Base-by-base conservation (phyloP, 2,329 filamentous ascomycete species). In the Ophiostoma ulmi region DNA sequence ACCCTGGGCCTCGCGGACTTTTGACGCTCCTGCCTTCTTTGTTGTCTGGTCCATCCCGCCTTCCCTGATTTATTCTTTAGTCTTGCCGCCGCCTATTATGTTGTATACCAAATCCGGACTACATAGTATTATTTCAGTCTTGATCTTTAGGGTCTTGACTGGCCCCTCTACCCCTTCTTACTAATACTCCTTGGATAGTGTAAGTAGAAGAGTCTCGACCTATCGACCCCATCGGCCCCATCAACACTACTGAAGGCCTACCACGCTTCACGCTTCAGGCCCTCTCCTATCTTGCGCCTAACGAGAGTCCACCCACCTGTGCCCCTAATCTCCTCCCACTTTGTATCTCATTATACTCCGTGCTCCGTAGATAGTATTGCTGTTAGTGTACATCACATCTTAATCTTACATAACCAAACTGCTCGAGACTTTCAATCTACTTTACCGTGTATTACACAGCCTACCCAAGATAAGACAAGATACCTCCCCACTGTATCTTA, bases 311-410 rank as follows among this genome's bases (percentile, higher is more conserved):
- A 63, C 58, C 58, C 58, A 63, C 58, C 26, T 63, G 26, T 14
- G 58, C 58, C 58, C 58, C 58, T 63, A 63, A 63, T 63, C 58
- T 35, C 58, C 58, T 63, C 58, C 22, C 22, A 58, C 44, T 48
- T 48, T 48, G 44, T 48, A 48, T 48, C 52, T 26, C 22, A n/a
- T 20, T 55, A 55, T n/a, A 17, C 26, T 61, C 26, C 14, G 26
- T 61, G n/a, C 55, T 61, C 55, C 55, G 55, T 52, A 52, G 31
- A 52, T 52, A 44, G n/a, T 58, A 58, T 11, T 26, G 52, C 31
- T 31, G n/a, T 58, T 48, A 48, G 31, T 17, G 58, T 55, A 52
- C 14, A 11, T 44, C 39, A 44, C 7, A 11, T 44, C 10, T 17
- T 44, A 31, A 11, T 44, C 10, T 17, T 44, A 31, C 31, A 31